Percentiles rank a stretch among this genome's conserved stretches.
phyloP scores from a whole-genome alignment of 202 grass and related monocot species.

The Carex arenaria region DNA sequence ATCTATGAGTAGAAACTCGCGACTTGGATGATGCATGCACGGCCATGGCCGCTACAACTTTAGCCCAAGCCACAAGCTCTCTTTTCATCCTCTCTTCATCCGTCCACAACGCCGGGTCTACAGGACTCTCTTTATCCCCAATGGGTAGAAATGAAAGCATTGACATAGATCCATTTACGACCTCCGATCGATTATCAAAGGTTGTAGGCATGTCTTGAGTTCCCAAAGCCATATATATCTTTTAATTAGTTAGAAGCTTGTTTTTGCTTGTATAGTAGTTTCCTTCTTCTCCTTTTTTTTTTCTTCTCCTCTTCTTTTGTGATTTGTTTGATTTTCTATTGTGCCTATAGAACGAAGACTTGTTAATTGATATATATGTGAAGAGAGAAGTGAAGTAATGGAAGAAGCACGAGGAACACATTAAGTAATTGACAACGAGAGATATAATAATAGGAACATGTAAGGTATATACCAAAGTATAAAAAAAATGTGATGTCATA shows the following conservation, averaged over 20 bases:
- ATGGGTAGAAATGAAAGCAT: constrained; percentile 16
- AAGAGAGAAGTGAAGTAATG: neutral
- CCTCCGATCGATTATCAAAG: constrained; percentile 10
- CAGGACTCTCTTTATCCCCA: neutral
- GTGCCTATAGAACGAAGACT: neutral
- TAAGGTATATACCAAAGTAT: constrained; percentile 7
- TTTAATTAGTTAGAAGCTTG: neutral
- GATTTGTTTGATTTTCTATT: neutral
- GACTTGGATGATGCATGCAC: constrained; percentile 29
- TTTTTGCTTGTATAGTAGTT: neutral
- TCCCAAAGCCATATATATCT: constrained; percentile 30
- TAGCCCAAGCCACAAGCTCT: constrained; percentile 65
- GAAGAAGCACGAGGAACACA: neutral
- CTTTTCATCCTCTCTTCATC: constrained; percentile 78
- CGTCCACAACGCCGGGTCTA: constrained; percentile 41
- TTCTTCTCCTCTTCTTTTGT: constrained; percentile 7
- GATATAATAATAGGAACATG: neutral
- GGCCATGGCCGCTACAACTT: constrained; percentile 67
- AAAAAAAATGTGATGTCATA: constrained; percentile 14
- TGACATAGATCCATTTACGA: neutral
- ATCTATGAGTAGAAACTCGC: neutral
- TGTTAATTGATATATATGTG: constrained; percentile 16
- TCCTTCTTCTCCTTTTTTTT: neutral
- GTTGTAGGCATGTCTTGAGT: constrained; percentile 13
- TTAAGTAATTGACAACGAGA: neutral